phyloP scores from a whole-genome alignment of 2,329 filamentous ascomycete genomes.

The Thyridium curvatum region DNA sequence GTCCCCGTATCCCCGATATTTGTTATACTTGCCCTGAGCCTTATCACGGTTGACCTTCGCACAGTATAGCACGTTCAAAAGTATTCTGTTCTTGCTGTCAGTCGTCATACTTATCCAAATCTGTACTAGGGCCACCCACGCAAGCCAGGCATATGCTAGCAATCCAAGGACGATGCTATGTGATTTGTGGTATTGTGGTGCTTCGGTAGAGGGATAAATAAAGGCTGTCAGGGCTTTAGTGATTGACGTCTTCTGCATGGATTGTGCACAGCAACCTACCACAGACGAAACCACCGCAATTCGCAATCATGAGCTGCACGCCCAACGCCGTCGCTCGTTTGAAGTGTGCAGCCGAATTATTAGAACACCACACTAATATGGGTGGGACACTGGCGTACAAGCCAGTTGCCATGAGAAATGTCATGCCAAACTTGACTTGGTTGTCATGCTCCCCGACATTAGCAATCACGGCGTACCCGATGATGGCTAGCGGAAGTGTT shows the following conservation, averaged over 20 bases:
- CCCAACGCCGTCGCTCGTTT: not conserved
- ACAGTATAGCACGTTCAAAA: slow-evolving; percentile 4
- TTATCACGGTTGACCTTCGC: slow-evolving; percentile 3
- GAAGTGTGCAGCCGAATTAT: not conserved
- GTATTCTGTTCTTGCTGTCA: not conserved
- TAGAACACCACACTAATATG: not conserved
- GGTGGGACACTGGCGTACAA: not conserved
- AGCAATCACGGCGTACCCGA: not conserved
- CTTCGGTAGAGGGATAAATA: slow-evolving; percentile 39
- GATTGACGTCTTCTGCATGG: too few relatives aligned
- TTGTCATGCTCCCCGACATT: not conserved
- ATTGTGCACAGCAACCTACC: too few relatives aligned
- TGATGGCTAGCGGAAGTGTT: not conserved
- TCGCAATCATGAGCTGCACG: not conserved
- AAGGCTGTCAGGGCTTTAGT: slow-evolving; percentile 22
- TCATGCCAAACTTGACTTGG: slow-evolving; percentile 1
- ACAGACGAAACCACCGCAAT: not conserved
- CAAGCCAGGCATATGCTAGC: slow-evolving; percentile 43
- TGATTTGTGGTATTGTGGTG: slow-evolving; percentile 39
- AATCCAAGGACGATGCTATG: slow-evolving; percentile 43
- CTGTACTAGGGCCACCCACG: slow-evolving; percentile 28
- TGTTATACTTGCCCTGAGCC: not conserved
- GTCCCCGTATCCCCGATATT: not conserved
- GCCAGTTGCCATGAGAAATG: not conserved
- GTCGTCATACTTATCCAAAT: not conserved